Base-by-base conservation (phyloP, 2,329 filamentous ascomycete species). In the Cladophialophora yegresii region DNA sequence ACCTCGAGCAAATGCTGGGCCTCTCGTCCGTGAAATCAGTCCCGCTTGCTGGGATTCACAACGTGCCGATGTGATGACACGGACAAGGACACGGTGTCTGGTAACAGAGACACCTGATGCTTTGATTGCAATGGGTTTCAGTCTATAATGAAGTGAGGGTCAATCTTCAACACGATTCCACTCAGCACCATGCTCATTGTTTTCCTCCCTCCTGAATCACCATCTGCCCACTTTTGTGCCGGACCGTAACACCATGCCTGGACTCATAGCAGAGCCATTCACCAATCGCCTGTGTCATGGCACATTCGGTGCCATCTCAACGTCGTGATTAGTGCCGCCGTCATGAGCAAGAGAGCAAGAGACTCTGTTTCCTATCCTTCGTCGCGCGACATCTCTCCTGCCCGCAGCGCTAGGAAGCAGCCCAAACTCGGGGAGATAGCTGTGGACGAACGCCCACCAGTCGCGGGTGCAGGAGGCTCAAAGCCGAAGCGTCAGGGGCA, bases 391-490 rank as follows among this genome's bases (percentile, higher is more conserved):
- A 13, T 9, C 1, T 50, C 47, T 12, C 47, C 47, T 23, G 54
- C 40, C n/a, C 36, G 55, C 26, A 32, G 23, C 26, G 28, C 40
- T n/a, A 58, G n/a, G 43, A 49, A 40, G 20, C 47, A 43, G 45
- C 43, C 47, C 10, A 59, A 28, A 12, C 43, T 58, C 16, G 56
- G 49, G 16, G n/a, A 53, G 55, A 58, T 58, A 26, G 23, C 55
- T 20, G 43, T 33, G 55, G 55, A 45, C 55, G 32, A 16, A 13
- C 64, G 61, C 43, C 58, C 43, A 47, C 64, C 64, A 63, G 57
- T 58, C 28, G 62, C 50, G 61, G 47, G 28, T 20, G 58, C 28
- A 6, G 58, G 22, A 54, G 54, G 10, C 49, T 58, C 47, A 16
- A 54, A 49, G 49, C 57, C 58, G 49, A 61, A 33, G 57, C 61